phyloP scores from a whole-genome alignment of 164 flowering plant genomes.

The Vitis rupestris region DNA sequence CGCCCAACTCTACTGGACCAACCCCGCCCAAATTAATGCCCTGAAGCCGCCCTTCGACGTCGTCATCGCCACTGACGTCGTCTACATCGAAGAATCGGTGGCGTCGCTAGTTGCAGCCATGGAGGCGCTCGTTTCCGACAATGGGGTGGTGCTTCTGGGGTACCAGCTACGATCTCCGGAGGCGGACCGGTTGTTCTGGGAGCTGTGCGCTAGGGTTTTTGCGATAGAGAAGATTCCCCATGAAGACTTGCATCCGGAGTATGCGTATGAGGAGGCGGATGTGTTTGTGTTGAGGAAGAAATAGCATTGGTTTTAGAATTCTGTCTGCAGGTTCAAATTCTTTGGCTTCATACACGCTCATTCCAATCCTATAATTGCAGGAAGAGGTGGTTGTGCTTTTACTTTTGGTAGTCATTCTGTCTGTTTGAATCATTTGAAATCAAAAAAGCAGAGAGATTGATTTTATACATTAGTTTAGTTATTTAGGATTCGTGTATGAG shows the following conservation, averaged over 20 bases:
- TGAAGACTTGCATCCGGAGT: constrained; percentile 80
- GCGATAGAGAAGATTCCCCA: constrained; percentile 65
- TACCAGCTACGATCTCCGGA: constrained; percentile 85
- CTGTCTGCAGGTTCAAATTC: neutral
- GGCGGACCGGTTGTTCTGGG: constrained; percentile 84
- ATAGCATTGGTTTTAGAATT: constrained; percentile 2
- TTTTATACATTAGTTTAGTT: too few relatives aligned
- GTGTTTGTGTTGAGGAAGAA: constrained; percentile 73
- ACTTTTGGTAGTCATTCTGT: too few relatives aligned
- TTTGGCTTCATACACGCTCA: neutral
- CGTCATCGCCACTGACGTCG: constrained; percentile 88
- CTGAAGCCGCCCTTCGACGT: constrained; percentile 72
- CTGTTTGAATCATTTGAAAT: too few relatives aligned
- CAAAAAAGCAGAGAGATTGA: too few relatives aligned
- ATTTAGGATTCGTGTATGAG: too few relatives aligned
- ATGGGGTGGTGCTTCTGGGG: constrained; percentile 74
- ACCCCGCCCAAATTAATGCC: constrained; percentile 47
- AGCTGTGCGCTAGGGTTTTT: constrained; percentile 52
- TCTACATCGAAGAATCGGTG: constrained; percentile 76
- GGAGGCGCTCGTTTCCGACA: constrained; percentile 54
- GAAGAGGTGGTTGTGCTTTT: too few relatives aligned
- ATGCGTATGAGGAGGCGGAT: constrained; percentile 81
- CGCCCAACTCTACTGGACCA: constrained; percentile 68
- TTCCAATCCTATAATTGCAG: too few relatives aligned
- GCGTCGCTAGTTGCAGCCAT: constrained; percentile 55